These are phyloP conservation scores for Hemileccinum rubropunctum DNA, from an alignment of 768 basidiomycete species.

Conservation along the genomic window DNA sequence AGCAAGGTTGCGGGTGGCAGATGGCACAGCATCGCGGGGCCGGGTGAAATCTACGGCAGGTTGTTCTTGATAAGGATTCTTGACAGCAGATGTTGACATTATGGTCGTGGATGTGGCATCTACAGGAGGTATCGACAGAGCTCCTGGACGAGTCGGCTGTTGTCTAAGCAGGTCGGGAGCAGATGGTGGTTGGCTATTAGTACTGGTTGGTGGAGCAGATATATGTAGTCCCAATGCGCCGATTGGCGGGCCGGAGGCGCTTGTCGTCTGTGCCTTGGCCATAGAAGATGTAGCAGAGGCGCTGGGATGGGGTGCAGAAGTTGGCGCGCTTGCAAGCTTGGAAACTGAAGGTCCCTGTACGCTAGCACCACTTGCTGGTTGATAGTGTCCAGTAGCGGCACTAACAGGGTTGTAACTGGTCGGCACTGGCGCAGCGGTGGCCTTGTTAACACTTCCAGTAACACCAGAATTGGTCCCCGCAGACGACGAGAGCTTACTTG, in stretches of 20 bases:
- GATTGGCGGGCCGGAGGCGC: slow-evolving; percentile 1
- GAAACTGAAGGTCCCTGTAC: slow-evolving; percentile 8
- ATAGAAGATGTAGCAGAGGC: slow-evolving; percentile 2
- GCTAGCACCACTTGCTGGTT: slow-evolving; percentile 3
- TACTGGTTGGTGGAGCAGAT: slow-evolving; percentile 1
- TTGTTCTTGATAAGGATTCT: slow-evolving; percentile 21
- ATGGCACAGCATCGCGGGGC: slow-evolving; percentile 19
- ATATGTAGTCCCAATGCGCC: slow-evolving; percentile 10
- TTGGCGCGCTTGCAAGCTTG: slow-evolving; percentile 9
- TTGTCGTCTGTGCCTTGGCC: slow-evolving; percentile 9
- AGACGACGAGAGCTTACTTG: slow-evolving; percentile 17
- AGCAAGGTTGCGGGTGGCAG: slow-evolving; percentile 16
- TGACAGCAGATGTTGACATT: slow-evolving; percentile 14
- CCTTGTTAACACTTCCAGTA: slow-evolving; percentile 8
- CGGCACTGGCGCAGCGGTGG: slow-evolving; percentile 4
- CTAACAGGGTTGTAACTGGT: not conserved
- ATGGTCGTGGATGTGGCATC: slow-evolving; percentile 9
- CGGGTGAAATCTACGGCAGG: slow-evolving; percentile 19
- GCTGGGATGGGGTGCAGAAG: not conserved
- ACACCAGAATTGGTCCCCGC: not conserved
- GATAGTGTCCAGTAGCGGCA: slow-evolving; percentile 8
- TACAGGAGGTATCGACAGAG: slow-evolving; percentile 12
- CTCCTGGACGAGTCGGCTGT: slow-evolving; percentile 19
- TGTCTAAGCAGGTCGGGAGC: slow-evolving; percentile 18
- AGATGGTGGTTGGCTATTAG: slow-evolving; percentile 9